phyloP scores from a whole-genome alignment of 768 basidiomycete species.

The Leccinum broughii region DNA sequence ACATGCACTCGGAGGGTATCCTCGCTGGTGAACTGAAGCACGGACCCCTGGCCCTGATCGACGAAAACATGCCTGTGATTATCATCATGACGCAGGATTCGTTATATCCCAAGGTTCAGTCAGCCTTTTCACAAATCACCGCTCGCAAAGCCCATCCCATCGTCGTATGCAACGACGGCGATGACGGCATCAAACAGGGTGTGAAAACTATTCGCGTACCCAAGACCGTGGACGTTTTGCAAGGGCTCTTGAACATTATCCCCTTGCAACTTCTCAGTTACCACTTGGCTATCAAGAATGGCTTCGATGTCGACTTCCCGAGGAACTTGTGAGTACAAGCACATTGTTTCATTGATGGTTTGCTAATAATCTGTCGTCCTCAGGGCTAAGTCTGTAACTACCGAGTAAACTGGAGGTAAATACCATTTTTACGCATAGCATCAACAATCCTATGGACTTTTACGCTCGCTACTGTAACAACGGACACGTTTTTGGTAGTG shows the following conservation, averaged over 20 bases:
- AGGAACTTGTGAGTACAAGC: conserved; percentile 75
- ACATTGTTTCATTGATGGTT: conserved; percentile 4
- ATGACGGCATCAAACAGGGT: conserved; percentile 70
- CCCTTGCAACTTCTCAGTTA: conserved; percentile 95
- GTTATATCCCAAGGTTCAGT: conserved; percentile 96
- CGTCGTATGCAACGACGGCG: conserved; percentile 93
- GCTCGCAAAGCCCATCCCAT: conserved; percentile 96
- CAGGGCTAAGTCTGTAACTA: conserved; percentile 78
- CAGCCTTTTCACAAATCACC: conserved; percentile 94
- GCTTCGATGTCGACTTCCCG: conserved; percentile 98
- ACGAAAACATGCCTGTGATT: conserved; percentile 98
- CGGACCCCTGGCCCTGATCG: conserved; percentile 95
- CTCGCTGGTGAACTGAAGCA: conserved; percentile 99
- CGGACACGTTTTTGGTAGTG: conserved; percentile 27
- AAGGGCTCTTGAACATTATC: conserved; percentile 67
- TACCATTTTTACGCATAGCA: background rate
- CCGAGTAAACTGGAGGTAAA: conserved; percentile 48
- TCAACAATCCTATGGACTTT: conserved; percentile 17
- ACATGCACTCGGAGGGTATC: conserved; percentile 68
- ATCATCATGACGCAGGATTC: conserved; percentile 99
- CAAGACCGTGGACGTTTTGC: conserved; percentile 89
- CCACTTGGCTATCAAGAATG: conserved; percentile 93
- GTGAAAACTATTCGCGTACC: conserved; percentile 93
- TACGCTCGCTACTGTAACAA: conserved; percentile 15
- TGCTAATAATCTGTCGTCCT: conserved; percentile 11